phyloP scores from a whole-genome alignment of 805 yeast species.

The Kuraishia floccosa region DNA sequence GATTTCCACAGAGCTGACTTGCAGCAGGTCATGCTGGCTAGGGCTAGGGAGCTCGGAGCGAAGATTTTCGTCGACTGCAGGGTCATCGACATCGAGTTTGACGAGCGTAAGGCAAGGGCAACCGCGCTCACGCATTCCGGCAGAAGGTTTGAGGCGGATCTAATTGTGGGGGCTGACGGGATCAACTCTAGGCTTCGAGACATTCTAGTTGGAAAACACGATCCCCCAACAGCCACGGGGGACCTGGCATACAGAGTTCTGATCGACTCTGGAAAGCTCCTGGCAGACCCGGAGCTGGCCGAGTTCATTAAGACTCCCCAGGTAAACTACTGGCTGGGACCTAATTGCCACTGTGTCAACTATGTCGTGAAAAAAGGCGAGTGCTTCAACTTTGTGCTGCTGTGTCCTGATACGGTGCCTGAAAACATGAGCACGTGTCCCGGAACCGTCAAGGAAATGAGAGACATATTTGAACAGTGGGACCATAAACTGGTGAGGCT shows the following conservation, averaged over 20 bases:
- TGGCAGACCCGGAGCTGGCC: slow-evolving; percentile 10
- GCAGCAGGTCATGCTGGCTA: slow-evolving; percentile 12
- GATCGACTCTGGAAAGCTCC: slow-evolving; percentile 10
- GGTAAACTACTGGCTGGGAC: slow-evolving; percentile 21
- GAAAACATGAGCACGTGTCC: slow-evolving; percentile 9
- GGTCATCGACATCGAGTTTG: slow-evolving; percentile 10
- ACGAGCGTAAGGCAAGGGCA: slow-evolving; percentile 6
- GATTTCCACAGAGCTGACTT: slow-evolving; percentile 18
- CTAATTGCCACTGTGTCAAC: slow-evolving; percentile 16
- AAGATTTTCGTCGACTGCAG: slow-evolving; percentile 7
- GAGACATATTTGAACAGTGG: slow-evolving; percentile 13
- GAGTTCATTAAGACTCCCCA: slow-evolving; percentile 11
- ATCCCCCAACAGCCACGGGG: slow-evolving; percentile 16
- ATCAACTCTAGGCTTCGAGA: slow-evolving; percentile 13
- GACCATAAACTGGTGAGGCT: slow-evolving; percentile 14
- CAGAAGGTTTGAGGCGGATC: slow-evolving; percentile 10
- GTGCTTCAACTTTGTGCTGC: slow-evolving; percentile 16
- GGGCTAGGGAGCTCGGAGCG: slow-evolving; percentile 12
- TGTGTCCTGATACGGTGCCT: slow-evolving; percentile 18
- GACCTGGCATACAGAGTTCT: slow-evolving; percentile 18
- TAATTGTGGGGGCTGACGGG: slow-evolving; percentile 18
- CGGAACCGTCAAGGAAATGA: slow-evolving; percentile 15
- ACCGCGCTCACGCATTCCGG: slow-evolving; percentile 9
- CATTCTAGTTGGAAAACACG: slow-evolving; percentile 10
- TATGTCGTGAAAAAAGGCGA: slow-evolving; percentile 16